Base-by-base conservation (phyloP, 2,329 filamentous ascomycete species). In the Trichoderma sp. region DNA sequence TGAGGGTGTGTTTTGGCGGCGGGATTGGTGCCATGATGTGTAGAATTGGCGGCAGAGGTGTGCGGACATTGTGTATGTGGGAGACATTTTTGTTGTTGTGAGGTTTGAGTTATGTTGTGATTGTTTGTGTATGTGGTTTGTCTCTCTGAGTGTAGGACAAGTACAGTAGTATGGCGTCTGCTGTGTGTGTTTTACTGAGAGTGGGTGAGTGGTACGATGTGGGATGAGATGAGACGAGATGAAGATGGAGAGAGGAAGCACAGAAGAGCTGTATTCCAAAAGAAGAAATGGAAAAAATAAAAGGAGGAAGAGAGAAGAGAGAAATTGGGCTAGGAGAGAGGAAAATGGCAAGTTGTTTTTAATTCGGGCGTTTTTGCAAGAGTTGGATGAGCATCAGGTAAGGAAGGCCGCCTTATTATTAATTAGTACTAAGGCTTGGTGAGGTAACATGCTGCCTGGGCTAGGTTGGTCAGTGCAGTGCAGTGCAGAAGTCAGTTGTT, bases 11-110 rank as follows among this genome's bases (percentile, higher is more conserved):
- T 83, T 83, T 33, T 83, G 81, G 77, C 87, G 85, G 78, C 85
- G 86, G 63, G 86, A 83, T 80, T 89, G 87, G 77, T 86, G 86
- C 88, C 89, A 91, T n/a, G 89, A 90, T 69, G 87, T 85, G 84
- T 87, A 89, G 83, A 91, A 88, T 79, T 90, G 86, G 83, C 89
- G 90, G 88, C 88, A 89, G 82, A 91, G 84, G 79, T 91, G 89
- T 79, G 89, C 88, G 18, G 89, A 90, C 86, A 91, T 90, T 78
- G 89, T 90, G 84, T 91, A 89, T 50, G 89, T 90, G 68, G 88
- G 89, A 74, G 88, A 86, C 89, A 91, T 91, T 84, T 77, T 59
- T 33, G 60, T 64, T 38, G 31, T 38, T 38, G 35, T 38, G 35
- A 16, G 35, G 12, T 38, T 38, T 38, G 35, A 16, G 33, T 59